Evolutionary conservation across 345 rosid species (phyloP).

Genomic region (Citrus inodora): DNA sequence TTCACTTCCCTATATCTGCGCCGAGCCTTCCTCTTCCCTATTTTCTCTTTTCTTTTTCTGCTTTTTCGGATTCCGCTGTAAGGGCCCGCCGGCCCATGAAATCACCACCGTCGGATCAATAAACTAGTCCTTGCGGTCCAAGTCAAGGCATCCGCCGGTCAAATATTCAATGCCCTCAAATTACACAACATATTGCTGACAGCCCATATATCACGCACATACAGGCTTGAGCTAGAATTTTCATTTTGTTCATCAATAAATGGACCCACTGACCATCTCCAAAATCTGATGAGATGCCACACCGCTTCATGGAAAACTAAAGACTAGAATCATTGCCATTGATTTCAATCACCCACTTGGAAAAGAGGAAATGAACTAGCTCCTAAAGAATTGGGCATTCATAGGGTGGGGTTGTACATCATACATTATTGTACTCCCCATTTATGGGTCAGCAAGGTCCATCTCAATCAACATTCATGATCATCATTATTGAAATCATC

Average conservation of each 20-base stretch:
- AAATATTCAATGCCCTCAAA: neutral
- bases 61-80: conserved; percentile 14
- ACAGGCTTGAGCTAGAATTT: neutral
- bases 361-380: neutral
- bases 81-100: neutral
- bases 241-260: neutral
- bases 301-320: neutral
- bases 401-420: too few relatives aligned
- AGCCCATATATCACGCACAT: neutral
- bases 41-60: neutral
- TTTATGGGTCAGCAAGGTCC: neutral
- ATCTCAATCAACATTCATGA: conserved; percentile 10
- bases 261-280: conserved; percentile 13
- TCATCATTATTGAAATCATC: conserved; percentile 7
- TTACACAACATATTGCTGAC: neutral
- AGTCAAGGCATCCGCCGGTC: neutral
- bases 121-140: neutral
- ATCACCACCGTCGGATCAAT: neutral
- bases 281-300: conserved; percentile 12
- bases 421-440: neutral
- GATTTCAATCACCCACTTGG: conserved; percentile 10
- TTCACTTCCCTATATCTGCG: conserved; percentile 27
- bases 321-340: conserved; percentile 17
- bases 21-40: conserved; percentile 12
- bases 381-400: neutral